phyloP scores from a whole-genome alignment of 768 basidiomycete genomes.

The Strobilomyces echinocephalus region DNA sequence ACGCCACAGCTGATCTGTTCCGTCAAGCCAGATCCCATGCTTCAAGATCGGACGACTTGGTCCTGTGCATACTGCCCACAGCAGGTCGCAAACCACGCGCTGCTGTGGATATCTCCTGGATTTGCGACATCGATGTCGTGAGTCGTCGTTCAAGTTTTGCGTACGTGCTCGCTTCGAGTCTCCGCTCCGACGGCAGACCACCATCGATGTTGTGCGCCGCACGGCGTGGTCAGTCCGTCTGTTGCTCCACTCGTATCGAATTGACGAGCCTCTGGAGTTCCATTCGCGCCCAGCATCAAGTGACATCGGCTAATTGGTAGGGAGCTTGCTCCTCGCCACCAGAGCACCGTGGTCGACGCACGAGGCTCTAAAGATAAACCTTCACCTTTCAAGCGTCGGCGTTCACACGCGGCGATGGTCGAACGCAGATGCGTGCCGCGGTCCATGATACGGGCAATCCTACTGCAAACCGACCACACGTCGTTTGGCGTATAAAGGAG shows the following conservation, averaged over 20 bases:
- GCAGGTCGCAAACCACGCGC: background rate
- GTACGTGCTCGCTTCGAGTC: background rate
- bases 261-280: background rate
- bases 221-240: background rate
- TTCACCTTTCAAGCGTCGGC: background rate
- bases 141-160: background rate
- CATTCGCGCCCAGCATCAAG: background rate
- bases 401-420: background rate
- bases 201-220: background rate
- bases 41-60: background rate
- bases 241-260: background rate
- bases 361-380: background rate
- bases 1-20: background rate
- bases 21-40: background rate
- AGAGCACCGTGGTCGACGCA: background rate
- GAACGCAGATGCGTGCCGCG: background rate
- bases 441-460: background rate
- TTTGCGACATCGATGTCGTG: background rate
- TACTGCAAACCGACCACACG: background rate
- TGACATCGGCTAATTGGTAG: background rate
- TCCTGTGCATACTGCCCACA: background rate
- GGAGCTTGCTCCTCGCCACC: background rate
- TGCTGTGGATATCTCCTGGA: background rate
- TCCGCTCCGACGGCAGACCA: background rate
- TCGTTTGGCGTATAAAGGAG: background rate